Evolutionary conservation across 176 grass and related monocot genomes (phyloP).

Genomic region (Panicum miliaceum): DNA sequence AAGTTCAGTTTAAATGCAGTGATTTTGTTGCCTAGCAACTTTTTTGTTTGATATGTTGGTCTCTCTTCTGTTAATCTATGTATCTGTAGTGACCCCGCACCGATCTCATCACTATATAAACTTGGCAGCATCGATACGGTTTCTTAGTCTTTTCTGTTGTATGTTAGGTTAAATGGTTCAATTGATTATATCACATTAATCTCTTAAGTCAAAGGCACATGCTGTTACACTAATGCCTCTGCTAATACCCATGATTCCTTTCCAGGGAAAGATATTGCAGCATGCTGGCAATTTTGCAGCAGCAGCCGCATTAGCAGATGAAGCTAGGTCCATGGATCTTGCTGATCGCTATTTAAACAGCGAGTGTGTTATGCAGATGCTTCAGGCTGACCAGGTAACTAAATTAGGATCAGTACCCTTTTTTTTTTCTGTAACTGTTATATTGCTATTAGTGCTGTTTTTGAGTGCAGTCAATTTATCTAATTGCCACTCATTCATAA

Average conservation of each 20-base stretch:
- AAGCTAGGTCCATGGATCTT: slow-evolving; percentile 99
- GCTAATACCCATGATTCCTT: slow-evolving; percentile 34
- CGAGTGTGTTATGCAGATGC: slow-evolving; percentile 98
- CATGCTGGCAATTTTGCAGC: slow-evolving; percentile 90
- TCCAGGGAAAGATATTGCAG: slow-evolving; percentile 89
- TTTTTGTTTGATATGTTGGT: slow-evolving; percentile 3
- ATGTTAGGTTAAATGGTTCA: neutral
- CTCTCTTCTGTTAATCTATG: slow-evolving; percentile 6
- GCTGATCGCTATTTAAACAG: slow-evolving; percentile 99
- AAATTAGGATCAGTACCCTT: neutral
- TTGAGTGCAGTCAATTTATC: neutral
- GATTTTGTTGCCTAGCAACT: neutral
- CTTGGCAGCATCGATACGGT: neutral
- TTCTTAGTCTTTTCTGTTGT: slow-evolving; percentile 28
- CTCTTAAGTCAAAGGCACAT: slow-evolving; percentile 8
- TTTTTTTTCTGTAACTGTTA: neutral
- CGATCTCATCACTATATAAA: slow-evolving; percentile 4
- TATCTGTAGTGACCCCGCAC: neutral
- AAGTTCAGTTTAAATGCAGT: neutral
- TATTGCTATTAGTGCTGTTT: neutral
- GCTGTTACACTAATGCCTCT: slow-evolving; percentile 12
- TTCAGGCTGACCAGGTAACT: slow-evolving; percentile 94
- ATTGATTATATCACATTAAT: slow-evolving; percentile 13
- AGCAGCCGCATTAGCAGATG: slow-evolving; percentile 86
- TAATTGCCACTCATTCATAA: neutral